phyloP scores from a whole-genome alignment of 1,284 basidiomycete genomes.

The Ceratobasidium sp. region DNA sequence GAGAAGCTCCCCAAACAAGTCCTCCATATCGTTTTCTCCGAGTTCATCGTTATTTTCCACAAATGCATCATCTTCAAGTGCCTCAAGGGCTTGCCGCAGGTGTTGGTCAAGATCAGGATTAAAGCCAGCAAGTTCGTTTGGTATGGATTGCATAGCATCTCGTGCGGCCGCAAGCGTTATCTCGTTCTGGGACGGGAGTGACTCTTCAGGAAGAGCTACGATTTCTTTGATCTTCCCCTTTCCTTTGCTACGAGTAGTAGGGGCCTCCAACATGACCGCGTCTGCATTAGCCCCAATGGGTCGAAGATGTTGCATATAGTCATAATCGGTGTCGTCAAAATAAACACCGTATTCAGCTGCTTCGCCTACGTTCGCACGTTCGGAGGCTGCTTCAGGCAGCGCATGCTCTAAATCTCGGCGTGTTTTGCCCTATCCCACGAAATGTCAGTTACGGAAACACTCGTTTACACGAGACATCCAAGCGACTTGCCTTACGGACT shows the following conservation, averaged over 20 bases:
- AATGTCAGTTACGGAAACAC: slow-evolving; percentile 31
- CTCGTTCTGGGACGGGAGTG: slow-evolving; percentile 75
- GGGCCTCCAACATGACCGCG: slow-evolving; percentile 77
- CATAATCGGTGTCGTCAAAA: slow-evolving; percentile 97
- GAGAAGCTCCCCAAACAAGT: slow-evolving; percentile 78
- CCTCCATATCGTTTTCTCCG: slow-evolving; percentile 49
- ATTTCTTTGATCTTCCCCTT: slow-evolving; percentile 51
- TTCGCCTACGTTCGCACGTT: slow-evolving; percentile 76
- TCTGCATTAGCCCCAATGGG: slow-evolving; percentile 75
- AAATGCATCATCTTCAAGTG: slow-evolving; percentile 95
- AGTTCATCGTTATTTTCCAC: slow-evolving; percentile 77
- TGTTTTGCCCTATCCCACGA: slow-evolving; percentile 68
- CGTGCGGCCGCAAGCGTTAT: slow-evolving; percentile 56
- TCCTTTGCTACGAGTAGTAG: slow-evolving; percentile 53
- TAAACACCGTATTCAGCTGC: slow-evolving; percentile 91
- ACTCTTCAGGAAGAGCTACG: slow-evolving; percentile 61
- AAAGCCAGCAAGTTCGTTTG: slow-evolving; percentile 85
- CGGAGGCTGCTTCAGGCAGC: slow-evolving; percentile 59
- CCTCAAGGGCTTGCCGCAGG: slow-evolving; percentile 91
- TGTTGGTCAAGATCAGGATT: slow-evolving; percentile 98
- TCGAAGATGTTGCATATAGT: slow-evolving; percentile 98
- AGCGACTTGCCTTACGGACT: slow-evolving; percentile 63
- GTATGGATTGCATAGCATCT: slow-evolving; percentile 62
- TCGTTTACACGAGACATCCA: background rate
- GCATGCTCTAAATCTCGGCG: slow-evolving; percentile 73